phyloP scores from a whole-genome alignment of 331 rosid species.

The Malus hybrid region DNA sequence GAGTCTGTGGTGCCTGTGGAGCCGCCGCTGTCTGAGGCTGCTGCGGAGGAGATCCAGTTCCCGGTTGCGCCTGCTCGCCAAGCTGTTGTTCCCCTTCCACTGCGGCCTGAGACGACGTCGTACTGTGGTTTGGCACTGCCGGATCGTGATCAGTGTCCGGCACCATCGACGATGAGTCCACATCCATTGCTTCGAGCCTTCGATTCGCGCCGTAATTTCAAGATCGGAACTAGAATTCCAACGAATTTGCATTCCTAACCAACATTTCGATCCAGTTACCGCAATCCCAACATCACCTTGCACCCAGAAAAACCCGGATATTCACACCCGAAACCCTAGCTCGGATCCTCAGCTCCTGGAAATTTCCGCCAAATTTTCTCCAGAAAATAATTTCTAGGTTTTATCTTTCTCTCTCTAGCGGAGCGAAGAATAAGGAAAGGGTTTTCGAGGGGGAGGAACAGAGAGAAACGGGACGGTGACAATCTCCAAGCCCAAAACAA shows the following conservation, averaged over 20 bases:
- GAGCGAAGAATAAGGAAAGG: slow-evolving; percentile 7
- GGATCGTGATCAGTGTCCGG: slow-evolving; percentile 83
- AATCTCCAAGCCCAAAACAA: slow-evolving; percentile 25
- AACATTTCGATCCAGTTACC: slow-evolving; percentile 37
- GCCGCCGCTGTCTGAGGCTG: slow-evolving; percentile 9
- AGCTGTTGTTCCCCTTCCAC: slow-evolving; percentile 54
- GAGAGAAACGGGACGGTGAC: slow-evolving; percentile 37
- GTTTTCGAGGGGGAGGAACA: not conserved
- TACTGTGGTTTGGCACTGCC: slow-evolving; percentile 33
- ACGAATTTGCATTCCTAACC: slow-evolving; percentile 36
- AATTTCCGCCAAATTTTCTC: not conserved
- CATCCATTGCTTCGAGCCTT: slow-evolving; percentile 65
- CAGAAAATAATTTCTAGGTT: slow-evolving; percentile 22
- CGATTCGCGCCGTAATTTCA: slow-evolving; percentile 38
- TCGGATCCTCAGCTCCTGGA: slow-evolving; percentile 33
- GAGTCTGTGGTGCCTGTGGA: slow-evolving; percentile 48
- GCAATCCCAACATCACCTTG: slow-evolving; percentile 32
- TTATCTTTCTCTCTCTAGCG: not conserved
- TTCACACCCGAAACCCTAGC: slow-evolving; percentile 54
- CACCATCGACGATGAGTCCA: slow-evolving; percentile 82
- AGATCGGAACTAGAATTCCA: slow-evolving; percentile 69
- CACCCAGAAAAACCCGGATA: not conserved
- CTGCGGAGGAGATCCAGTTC: slow-evolving; percentile 36
- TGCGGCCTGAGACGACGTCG: slow-evolving; percentile 32
- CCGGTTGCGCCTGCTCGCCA: slow-evolving; percentile 47